These are phyloP conservation scores for Trypanosoma caninum DNA, from an alignment of 208 protist species.

Conservation along the genomic window DNA sequence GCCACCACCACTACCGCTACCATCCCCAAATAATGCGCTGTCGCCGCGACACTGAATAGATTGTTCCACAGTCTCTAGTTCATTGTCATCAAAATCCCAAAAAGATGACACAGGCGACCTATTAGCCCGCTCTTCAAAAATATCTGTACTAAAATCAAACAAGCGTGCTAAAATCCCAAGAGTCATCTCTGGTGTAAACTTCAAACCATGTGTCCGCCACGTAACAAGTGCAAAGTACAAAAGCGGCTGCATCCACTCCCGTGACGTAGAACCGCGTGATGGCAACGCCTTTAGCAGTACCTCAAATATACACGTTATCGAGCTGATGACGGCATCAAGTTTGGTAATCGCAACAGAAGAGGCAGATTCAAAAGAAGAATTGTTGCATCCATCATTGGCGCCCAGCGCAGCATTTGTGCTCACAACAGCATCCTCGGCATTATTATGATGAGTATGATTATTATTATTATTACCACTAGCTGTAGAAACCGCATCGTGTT, in stretches of 20 bases:
- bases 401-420: too few relatives aligned
- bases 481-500: too few relatives aligned
- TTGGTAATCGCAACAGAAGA: too few relatives aligned
- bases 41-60: not conserved
- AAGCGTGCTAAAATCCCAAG: conserved; percentile 11
- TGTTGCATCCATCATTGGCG: too few relatives aligned
- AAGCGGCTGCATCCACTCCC: conserved; percentile 18
- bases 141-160: conserved; percentile 17
- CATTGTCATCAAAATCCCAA: not conserved
- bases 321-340: not conserved
- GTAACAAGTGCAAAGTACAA: conserved; percentile 15
- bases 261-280: not conserved
- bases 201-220: conserved; percentile 14
- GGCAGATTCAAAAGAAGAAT: too few relatives aligned
- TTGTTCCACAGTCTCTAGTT: not conserved
- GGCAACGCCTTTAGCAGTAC: conserved; percentile 16
- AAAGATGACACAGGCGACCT: not conserved
- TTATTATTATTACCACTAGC: not conserved
- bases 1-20: too few relatives aligned
- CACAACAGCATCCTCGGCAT: not conserved
- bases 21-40: too few relatives aligned
- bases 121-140: conserved; percentile 6
- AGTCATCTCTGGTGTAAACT: conserved; percentile 21
- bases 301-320: conserved; percentile 17
- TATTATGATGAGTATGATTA: not conserved